Evolutionary conservation across 495 filamentous ascomycete genomes (phyloP).

Genomic region (Cladorrhinum samala): DNA sequence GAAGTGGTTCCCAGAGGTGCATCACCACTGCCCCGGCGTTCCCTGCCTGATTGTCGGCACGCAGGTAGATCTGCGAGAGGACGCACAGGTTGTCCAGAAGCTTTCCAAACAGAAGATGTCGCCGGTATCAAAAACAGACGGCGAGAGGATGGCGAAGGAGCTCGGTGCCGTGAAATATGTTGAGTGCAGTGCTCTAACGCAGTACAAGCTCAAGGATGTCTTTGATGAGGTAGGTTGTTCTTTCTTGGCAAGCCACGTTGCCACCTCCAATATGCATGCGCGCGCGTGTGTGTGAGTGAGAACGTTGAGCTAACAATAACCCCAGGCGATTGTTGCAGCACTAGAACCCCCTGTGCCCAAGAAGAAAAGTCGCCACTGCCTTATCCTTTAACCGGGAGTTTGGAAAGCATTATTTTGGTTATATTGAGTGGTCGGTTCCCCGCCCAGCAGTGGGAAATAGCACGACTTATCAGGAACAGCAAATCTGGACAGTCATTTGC

Average conservation of each 20-base stretch:
- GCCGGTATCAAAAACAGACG: conserved; percentile 85
- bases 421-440: neutral
- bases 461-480: neutral
- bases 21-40: conserved; percentile 96
- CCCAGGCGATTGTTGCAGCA: conserved; percentile 80
- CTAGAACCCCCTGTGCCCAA: conserved; percentile 76
- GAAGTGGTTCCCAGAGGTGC: conserved; percentile 98
- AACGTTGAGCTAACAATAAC: neutral
- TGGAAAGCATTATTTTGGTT: conserved; percentile 4
- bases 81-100: conserved; percentile 82
- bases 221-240: conserved; percentile 82
- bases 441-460: neutral
- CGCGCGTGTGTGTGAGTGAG: neutral
- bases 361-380: conserved; percentile 51
- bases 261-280: neutral
- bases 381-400: conserved; percentile 37
- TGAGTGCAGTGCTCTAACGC: conserved; percentile 94
- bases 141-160: conserved; percentile 93
- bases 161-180: conserved; percentile 96
- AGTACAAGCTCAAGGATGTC: conserved; percentile 98
- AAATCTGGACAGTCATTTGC: conserved; percentile 14
- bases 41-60: conserved; percentile 98
- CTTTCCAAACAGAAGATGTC: conserved; percentile 91
- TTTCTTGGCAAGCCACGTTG: neutral
- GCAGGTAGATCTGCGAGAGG: conserved; percentile 92